Conservation (phyloP, 352 stramenopile genomes). For the Phytophthora nicotianae region DNA sequence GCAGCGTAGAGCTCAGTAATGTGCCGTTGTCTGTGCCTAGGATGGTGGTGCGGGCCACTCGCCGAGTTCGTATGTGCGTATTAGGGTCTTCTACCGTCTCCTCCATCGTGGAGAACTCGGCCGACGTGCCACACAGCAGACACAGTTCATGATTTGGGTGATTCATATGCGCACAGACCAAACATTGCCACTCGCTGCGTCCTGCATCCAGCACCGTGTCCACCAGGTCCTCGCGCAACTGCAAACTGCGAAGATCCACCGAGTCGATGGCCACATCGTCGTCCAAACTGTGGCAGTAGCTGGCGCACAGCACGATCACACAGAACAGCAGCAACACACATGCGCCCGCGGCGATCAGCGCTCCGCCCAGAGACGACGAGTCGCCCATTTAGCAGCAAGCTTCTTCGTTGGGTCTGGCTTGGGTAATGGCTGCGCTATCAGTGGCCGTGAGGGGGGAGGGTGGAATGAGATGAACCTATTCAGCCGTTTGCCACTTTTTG, state of each 20-base stretch:
- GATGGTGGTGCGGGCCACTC: conserved; percentile 34
- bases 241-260: conserved; percentile 52
- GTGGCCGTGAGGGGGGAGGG: not conserved
- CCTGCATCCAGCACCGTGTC: conserved; percentile 70
- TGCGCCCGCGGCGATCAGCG: conserved; percentile 37
- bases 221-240: conserved; percentile 69
- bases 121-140: conserved; percentile 65
- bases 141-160: conserved; percentile 68
- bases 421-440: conserved; percentile 6
- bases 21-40: conserved; percentile 37
- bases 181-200: conserved; percentile 71
- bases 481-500: no score
- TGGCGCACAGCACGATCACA: conserved; percentile 46
- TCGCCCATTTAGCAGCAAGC: conserved; percentile 29
- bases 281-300: conserved; percentile 39
- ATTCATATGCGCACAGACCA: conserved; percentile 79
- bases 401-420: not conserved
- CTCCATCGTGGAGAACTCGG: conserved; percentile 56
- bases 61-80: conserved; percentile 15
- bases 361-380: conserved; percentile 34
- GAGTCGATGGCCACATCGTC: conserved; percentile 57
- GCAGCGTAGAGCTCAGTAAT: conserved; percentile 36
- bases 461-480: conserved; percentile 15
- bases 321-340: conserved; percentile 59
- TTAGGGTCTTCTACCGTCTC: conserved; percentile 36